Base-by-base conservation (phyloP, 2,329 filamentous ascomycete genomes). In the Xylaria sp. region DNA sequence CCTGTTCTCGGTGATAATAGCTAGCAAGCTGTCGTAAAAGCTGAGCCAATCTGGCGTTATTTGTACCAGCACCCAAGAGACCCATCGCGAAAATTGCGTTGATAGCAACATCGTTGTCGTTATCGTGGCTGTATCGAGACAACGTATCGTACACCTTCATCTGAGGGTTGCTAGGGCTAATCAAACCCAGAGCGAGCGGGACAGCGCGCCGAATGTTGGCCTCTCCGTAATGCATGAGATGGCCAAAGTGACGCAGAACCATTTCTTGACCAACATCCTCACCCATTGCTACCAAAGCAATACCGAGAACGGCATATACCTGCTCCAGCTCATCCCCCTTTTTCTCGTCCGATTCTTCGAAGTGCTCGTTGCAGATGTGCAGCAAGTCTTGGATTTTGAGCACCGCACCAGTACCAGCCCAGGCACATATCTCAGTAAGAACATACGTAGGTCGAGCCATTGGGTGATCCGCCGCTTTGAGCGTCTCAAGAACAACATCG, bases 121-220 rank as follows among this genome's bases (percentile, higher is more conserved):
- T 99, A 84, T 99, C 96, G 87, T 99, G 96, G 73, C 92, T 97
- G 87, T 99, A 99, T 78, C 96, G 88, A 61, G 96, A 99, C 12
- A 99, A 86, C 0, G 96, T 99, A 81, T 99, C 96, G 84, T 99
- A 99, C 57, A 99, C 93, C 87, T 98, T 99, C 95, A 99, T 99
- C 81, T 99, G 97, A 12, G 96, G 96, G 84, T 99, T 99, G 84
- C 94, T 98, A 13, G 97, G 94, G 82, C 93, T 97, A 78, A 99
- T 91, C 64, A 99, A 88, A 77, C 94, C 97, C 94, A 99, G 97
- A 31, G 96, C 96, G 64, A 99, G 87, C 44, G 96, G 96, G 37
- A 99, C 96, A 23, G 94, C 95, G 79, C 96, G 96, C 71, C 96
- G 92, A 76, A 99, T 99, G 80, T 99, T 98, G 78, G 94, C 88